A percentile compares a stretch with the other conserved stretches of the same genome.
Evolutionary conservation across 2,329 filamentous ascomycete genomes (phyloP).

Genomic region (Pyrenochaeta sp.): DNA sequence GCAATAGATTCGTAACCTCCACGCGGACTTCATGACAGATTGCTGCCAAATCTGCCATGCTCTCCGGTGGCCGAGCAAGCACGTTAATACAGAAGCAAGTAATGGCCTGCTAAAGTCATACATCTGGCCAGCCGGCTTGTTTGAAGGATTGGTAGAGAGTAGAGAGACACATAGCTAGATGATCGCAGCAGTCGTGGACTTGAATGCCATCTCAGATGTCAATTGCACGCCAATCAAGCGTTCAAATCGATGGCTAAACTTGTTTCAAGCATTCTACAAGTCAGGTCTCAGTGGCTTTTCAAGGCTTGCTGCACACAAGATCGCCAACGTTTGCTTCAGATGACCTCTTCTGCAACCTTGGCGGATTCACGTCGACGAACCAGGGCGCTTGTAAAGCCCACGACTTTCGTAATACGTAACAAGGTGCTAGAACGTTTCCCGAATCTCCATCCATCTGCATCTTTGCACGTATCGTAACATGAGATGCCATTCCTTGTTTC

Average conservation of each 20-base stretch:
- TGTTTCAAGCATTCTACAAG: neutral
- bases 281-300: constrained; percentile 3
- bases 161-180: too few species aligned
- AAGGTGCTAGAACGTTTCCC: neutral
- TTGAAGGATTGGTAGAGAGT: too few species aligned
- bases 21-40: neutral
- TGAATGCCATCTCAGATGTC: too few species aligned
- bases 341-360: constrained; percentile 17
- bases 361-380: constrained; percentile 3
- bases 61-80: neutral
- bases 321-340: constrained; percentile 2
- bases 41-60: neutral
- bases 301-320: constrained; percentile 25
- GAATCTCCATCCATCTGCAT: neutral
- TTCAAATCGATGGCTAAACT: neutral
- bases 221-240: neutral
- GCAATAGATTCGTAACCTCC: neutral
- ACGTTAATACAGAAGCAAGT: neutral
- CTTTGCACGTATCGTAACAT: neutral
- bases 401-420: neutral
- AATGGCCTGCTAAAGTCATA: neutral
- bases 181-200: too few species aligned
- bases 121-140: too few species aligned
- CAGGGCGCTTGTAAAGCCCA: constrained; percentile 7
- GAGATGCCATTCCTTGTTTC: neutral